phyloP scores from a whole-genome alignment of 1,284 basidiomycete species.

The Trametes versicolor region DNA sequence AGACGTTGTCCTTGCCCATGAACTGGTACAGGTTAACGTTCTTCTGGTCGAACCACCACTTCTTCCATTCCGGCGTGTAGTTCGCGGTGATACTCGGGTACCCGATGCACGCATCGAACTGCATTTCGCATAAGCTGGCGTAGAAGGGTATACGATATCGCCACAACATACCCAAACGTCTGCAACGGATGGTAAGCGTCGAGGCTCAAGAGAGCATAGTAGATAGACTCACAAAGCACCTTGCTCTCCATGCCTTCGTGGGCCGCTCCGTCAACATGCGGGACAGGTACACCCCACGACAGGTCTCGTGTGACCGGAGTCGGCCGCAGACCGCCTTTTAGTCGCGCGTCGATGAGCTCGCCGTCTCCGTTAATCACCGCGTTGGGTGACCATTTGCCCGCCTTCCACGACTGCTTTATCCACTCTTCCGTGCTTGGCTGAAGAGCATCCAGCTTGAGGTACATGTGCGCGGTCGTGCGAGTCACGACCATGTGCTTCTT shows the following conservation, averaged over 20 bases:
- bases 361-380: conserved; percentile 89
- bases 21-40: conserved; percentile 97
- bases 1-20: conserved; percentile 99
- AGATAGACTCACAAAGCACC: conserved; percentile 84
- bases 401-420: conserved; percentile 84
- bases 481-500: conserved; percentile 83
- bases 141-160: not conserved
- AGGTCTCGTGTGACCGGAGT: conserved; percentile 96
- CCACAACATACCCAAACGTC: conserved; percentile 81
- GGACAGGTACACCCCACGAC: conserved; percentile 97
- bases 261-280: conserved; percentile 75
- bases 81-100: conserved; percentile 98
- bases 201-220: conserved; percentile 10
- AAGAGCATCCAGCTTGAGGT: conserved; percentile 86
- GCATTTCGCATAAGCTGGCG: conserved; percentile 3
- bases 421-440: conserved; percentile 91
- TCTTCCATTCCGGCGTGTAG: conserved; percentile 94
- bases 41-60: conserved; percentile 97
- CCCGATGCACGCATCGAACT: conserved; percentile 98
- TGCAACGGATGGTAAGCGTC: conserved; percentile 43
- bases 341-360: conserved; percentile 89
- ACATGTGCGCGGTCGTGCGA: conserved; percentile 92
- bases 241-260: conserved; percentile 91
- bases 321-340: conserved; percentile 89
- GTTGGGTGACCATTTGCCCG: conserved; percentile 93